phyloP scores from a whole-genome alignment of 345 rosid species.

The Eutrema heterophyllum region DNA sequence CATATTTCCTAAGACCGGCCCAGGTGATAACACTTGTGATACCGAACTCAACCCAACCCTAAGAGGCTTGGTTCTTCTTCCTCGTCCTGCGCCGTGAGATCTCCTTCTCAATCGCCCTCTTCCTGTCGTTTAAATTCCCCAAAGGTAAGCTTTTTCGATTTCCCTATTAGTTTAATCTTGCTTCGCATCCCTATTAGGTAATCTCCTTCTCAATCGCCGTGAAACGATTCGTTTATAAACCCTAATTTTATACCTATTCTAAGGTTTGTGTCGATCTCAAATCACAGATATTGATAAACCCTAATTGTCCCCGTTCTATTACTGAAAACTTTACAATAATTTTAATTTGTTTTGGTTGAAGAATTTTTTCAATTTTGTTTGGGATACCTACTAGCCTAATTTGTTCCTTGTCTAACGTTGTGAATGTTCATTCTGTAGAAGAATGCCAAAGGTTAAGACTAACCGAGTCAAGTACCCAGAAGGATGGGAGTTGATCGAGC shows the following conservation, averaged over 20 bases:
- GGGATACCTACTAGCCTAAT: too few species aligned
- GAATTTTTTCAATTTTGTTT: too few species aligned
- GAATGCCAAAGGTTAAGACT: conserved; percentile 78
- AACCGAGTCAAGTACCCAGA: conserved; percentile 60
- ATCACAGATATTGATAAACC: neutral
- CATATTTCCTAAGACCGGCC: neutral
- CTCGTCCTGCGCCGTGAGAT: conserved; percentile 1
- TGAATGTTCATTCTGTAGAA: neutral
- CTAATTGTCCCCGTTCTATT: neutral
- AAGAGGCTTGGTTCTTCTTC: conserved; percentile 4
- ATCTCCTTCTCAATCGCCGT: too few species aligned
- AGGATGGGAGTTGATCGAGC: conserved; percentile 86
- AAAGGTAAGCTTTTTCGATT: conserved; percentile 1
- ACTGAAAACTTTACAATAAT: neutral
- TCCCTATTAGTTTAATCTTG: neutral
- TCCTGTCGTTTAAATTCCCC: neutral
- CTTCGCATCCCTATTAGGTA: neutral
- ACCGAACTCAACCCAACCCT: neutral
- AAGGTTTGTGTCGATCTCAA: neutral
- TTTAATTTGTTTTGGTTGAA: too few species aligned
- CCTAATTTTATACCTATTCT: neutral
- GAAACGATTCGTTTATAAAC: neutral
- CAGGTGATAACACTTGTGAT: neutral
- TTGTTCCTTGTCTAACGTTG: neutral
- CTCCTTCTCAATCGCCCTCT: neutral